Conservation (phyloP, 768 basidiomycete genomes). For the Tremella mesenterica region DNA sequence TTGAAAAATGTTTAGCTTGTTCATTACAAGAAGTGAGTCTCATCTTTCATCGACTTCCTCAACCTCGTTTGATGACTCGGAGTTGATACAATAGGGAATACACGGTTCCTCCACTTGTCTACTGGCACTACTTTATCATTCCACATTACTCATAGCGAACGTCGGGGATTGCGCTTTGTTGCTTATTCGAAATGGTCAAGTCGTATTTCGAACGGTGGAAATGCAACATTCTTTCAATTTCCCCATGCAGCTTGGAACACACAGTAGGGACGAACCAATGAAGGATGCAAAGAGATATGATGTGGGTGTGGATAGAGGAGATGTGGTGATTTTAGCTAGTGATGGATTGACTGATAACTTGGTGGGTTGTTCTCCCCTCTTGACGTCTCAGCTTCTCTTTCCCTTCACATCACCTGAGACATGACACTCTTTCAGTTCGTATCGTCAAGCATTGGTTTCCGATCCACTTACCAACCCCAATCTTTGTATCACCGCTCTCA, state of each 20-base stretch:
- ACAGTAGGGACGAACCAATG: conserved; percentile 55
- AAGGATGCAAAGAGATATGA: conserved; percentile 58
- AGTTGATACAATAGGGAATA: conserved; percentile 46
- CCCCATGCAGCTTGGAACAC: conserved; percentile 42
- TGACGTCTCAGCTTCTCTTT: no score
- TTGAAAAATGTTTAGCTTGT: conserved; percentile 47
- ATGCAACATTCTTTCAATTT: conserved; percentile 74
- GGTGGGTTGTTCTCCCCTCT: conserved; percentile 28
- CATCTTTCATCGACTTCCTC: background rate
- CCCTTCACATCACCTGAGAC: no score
- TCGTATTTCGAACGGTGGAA: conserved; percentile 79
- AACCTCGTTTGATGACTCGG: background rate
- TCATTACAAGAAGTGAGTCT: conserved; percentile 42
- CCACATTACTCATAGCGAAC: conserved; percentile 39
- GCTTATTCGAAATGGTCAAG: conserved; percentile 62
- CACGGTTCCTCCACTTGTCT: conserved; percentile 48
- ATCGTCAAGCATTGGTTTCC: background rate
- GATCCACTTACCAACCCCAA: background rate
- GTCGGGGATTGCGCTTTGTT: conserved; percentile 59
- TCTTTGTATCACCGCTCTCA: no score
- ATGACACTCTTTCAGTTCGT: no score
- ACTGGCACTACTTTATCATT: conserved; percentile 45
- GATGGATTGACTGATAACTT: conserved; percentile 46
- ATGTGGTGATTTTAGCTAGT: conserved; percentile 43
- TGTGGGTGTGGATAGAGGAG: conserved; percentile 45